Conservation (phyloP, 75 land plant genomes). For the Cryptomeria japonica region DNA sequence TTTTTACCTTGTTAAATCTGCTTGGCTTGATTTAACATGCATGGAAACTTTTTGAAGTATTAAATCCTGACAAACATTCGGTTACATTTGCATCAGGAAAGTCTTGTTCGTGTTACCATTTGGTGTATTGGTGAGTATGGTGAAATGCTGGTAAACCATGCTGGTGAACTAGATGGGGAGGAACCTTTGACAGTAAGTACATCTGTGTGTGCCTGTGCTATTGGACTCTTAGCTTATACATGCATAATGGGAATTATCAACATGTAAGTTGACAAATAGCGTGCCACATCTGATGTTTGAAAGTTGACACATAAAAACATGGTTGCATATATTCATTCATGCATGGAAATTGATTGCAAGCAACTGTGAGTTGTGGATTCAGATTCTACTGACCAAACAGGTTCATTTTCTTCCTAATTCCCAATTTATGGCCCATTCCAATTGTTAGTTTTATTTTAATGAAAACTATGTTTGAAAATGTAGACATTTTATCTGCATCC, state of each 20-base stretch:
- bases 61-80: neutral
- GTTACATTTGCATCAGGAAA: slow-evolving; percentile 43
- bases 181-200: slow-evolving; percentile 89
- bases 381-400: neutral
- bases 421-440: neutral
- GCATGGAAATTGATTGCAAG: neutral
- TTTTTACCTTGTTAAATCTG: neutral
- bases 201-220: neutral
- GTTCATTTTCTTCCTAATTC: neutral
- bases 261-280: neutral
- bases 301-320: neutral
- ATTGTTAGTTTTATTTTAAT: neutral
- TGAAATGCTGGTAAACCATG: slow-evolving; percentile 88
- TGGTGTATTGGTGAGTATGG: slow-evolving; percentile 99
- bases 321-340: neutral
- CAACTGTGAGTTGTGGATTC: neutral
- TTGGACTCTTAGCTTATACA: neutral
- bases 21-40: neutral
- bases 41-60: neutral
- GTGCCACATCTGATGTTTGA: neutral
- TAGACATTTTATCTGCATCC: neutral
- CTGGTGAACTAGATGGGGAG: slow-evolving; percentile 74
- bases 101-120: slow-evolving; percentile 88
- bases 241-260: neutral
- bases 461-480: neutral